Evolutionary conservation across 768 basidiomycete species (phyloP), one percentile per base, ranked within the genome.

Genomic region (Pleurotus tuber-regium): DNA sequence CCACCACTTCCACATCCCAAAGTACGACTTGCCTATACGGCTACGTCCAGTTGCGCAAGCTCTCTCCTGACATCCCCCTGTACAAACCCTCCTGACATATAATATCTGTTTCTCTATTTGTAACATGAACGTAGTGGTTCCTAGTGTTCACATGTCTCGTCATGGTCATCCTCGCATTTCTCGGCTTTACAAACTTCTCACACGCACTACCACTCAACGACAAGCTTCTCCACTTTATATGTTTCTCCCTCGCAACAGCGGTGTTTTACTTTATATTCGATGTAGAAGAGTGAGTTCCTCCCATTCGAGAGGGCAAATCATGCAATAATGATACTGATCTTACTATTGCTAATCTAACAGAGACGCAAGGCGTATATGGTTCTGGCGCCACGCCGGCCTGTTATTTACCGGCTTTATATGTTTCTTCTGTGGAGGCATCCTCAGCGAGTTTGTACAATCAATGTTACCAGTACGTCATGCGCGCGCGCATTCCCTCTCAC

Each of bases 261-360:
- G 80, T 92, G 4, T 92, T 92, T 66, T 93, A 91, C 67, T 92
- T 92, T 61, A 89, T 92, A 41, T 77, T 90, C 28, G 91, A 93
- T 59, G 84, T 91, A 7, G 91, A 93, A 53, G 91, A 93, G 90
- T 93, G 59, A 64, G 87, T 70, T 24, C 25, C 10, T 19, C 7
- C 14, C 25, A 26, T 23, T 26, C 14, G 7, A 18, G 26, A 43
- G 6, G 14, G 14, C 16, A 31, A 43, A 8, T 12, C 11, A 24
- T 29, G 10, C 8, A 18, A 18, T 12, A 38, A 18, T 9, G 6
- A 24, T 30, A 26, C 5, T 29, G 10, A 35, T 40, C 28, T 40
- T n/a, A 33, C 42, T 33, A 31, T 26, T 49, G n/a, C n/a, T 35
- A 4, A 42, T 21, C 33, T 12, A 47, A 93, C 91, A 63, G 84